Evolutionary conservation across 768 basidiomycete species (phyloP).

Genomic region (Pulveroboletus ravenelii): DNA sequence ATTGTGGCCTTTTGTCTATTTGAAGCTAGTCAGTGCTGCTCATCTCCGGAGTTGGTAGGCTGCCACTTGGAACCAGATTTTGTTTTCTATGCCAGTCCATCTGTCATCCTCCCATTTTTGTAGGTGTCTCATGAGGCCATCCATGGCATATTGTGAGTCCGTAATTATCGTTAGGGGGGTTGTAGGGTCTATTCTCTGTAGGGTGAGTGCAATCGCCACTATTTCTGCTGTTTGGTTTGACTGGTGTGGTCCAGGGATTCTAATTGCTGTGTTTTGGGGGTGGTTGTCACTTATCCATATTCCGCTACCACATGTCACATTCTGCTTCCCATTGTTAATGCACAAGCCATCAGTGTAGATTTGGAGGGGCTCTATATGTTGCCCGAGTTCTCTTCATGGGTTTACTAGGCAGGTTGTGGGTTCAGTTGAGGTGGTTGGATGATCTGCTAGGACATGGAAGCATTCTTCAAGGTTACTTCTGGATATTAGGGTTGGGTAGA

Average conservation of each 20-base stretch:
- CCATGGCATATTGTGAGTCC: neutral
- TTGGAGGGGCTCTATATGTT: too few relatives aligned
- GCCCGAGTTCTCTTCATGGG: too few relatives aligned
- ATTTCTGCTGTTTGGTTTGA: neutral
- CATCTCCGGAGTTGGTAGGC: neutral
- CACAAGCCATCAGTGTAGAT: too few relatives aligned
- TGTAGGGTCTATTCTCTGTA: too few relatives aligned
- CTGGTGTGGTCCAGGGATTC: neutral
- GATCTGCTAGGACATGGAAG: too few relatives aligned
- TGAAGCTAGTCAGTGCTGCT: neutral
- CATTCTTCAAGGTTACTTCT: too few relatives aligned
- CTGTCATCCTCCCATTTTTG: neutral
- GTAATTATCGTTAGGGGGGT: neutral
- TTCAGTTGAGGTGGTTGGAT: too few relatives aligned
- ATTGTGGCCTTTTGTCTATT: neutral
- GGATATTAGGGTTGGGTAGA: too few relatives aligned
- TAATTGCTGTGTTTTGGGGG: neutral
- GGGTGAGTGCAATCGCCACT: too few relatives aligned
- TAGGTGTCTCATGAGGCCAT: neutral
- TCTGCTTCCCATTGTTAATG: too few relatives aligned
- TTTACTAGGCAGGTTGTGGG: too few relatives aligned
- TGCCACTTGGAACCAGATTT: neutral
- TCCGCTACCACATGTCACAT: neutral
- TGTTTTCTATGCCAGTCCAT: fast-evolving
- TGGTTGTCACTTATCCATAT: neutral